Evolutionary conservation across 805 yeast species (phyloP).

Genomic region (Grigorovia transvaalensis): DNA sequence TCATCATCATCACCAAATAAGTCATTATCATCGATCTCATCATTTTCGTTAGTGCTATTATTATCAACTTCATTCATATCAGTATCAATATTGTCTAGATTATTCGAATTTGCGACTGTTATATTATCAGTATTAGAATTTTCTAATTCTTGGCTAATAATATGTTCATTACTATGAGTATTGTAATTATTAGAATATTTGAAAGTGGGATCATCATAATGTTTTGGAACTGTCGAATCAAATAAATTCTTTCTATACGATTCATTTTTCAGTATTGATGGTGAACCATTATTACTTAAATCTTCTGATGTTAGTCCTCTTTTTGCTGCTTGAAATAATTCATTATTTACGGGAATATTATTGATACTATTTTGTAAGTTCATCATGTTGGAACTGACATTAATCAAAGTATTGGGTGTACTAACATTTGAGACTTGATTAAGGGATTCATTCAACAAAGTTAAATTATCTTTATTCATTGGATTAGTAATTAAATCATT

Average conservation of each 20-base stretch:
- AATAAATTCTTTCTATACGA: not conserved
- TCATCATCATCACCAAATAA: constrained; percentile 29
- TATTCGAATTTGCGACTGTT: not conserved
- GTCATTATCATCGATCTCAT: constrained; percentile 16
- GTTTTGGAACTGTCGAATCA: not conserved
- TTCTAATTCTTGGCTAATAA: not conserved
- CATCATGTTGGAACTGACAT: not conserved
- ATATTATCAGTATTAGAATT: not conserved
- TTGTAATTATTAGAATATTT: not conserved
- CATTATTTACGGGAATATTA: constrained; percentile 7
- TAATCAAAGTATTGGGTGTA: constrained; percentile 9
- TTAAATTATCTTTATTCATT: constrained; percentile 6
- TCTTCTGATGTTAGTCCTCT: not conserved
- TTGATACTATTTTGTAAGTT: not conserved
- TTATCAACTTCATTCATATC: not conserved
- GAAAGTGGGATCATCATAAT: not conserved
- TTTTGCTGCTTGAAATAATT: not conserved
- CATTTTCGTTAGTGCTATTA: not conserved
- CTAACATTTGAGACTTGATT: not conserved
- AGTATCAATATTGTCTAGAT: not conserved
- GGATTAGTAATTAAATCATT: constrained; percentile 3
- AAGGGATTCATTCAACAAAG: constrained; percentile 1
- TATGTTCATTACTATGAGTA: not conserved
- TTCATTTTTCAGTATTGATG: not conserved
- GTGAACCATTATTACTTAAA: not conserved